Evolutionary conservation across 441 rosid species (phyloP), one percentile per base, ranked within the genome.

Genomic region (Gossypium schwendimanii): DNA sequence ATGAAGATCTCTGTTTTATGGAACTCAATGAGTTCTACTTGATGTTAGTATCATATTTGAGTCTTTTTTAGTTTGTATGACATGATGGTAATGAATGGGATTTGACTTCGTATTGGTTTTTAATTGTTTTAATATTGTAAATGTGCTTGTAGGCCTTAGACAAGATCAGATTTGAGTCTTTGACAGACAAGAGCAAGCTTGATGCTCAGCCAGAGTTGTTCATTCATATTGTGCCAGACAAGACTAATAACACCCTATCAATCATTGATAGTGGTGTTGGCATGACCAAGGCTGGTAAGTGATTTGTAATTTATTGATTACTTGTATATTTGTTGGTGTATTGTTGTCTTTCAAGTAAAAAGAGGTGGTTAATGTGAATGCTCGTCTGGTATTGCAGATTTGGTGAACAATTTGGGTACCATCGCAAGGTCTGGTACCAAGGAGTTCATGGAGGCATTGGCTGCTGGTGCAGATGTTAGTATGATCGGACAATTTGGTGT

Each of bases 401-500:
- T 88, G 88, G 92, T 88, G n/a, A 88, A 88, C 84, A 88, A 88
- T 39, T 88, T 88, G n/a, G 90, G 92, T 70, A 88, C 90, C 0
- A 88, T 88, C 59, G 89, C 90, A 0, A 84, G 92, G 74, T 88
- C 90, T 53, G 92, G 92, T 0, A 86, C 92, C 17, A 88, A 88
- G 79, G 92, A 88, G 53, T 88, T 88, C 73, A 86, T 87, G 91
- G 89, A 87, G 21, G 91, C 91, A 2, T 81, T 87, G 69, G 88
- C 87, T 18, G 92, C 92, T 69, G 92, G 92, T 17, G 92, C 92
- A 73, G 92, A 88, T 78, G 92, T 88, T 8, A 83, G 87, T 79
- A 88, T 88, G 92, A 88, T 87, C 79, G 91, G 91, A 1, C 89
- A 88, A 77, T 87, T 87, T 23, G 91, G 91, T 81, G 91, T 87